These are phyloP conservation scores for Arthrobotrys megalospora DNA, from an alignment of 2,329 filamentous ascomycete genomes.

Conservation along the genomic window DNA sequence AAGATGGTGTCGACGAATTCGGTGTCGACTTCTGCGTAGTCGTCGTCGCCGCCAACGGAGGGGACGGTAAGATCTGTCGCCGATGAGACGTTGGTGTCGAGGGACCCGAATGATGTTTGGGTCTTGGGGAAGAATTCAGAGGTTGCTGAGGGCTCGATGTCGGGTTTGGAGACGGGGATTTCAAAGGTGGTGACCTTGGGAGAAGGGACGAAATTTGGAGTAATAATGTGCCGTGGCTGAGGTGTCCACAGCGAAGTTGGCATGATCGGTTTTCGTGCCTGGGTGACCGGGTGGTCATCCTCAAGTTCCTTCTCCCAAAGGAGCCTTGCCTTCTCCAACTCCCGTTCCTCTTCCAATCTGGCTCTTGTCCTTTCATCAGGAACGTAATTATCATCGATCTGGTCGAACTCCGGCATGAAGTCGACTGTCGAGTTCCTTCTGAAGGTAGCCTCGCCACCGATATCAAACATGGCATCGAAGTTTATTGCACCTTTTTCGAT, in stretches of 20 bases:
- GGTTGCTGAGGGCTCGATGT: conserved; percentile 31
- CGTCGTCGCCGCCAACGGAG: conserved; percentile 52
- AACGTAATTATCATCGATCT: conserved; percentile 57
- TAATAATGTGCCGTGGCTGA: conserved; percentile 54
- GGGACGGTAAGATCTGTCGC: conserved; percentile 53
- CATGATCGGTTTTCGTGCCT: conserved; percentile 45
- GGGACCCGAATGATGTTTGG: conserved; percentile 49
- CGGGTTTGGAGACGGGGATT: conserved; percentile 39
- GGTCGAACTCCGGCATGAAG: conserved; percentile 54
- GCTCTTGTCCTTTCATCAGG: conserved; percentile 54
- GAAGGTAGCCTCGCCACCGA: conserved; percentile 42
- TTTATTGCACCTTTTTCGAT: conserved; percentile 53
- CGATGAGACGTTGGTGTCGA: conserved; percentile 42
- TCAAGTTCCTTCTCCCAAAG: conserved; percentile 55
- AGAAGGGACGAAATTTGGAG: conserved; percentile 50
- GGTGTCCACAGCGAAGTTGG: conserved; percentile 57
- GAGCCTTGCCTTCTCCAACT: conserved; percentile 51
- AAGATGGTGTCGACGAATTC: conserved; percentile 58
- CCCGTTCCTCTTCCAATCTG: conserved; percentile 56
- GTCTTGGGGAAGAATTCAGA: conserved; percentile 46
- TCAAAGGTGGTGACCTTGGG: conserved; percentile 36
- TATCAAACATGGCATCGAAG: conserved; percentile 58
- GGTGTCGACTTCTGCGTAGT: conserved; percentile 53
- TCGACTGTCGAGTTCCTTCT: conserved; percentile 54
- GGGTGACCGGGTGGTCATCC: conserved; percentile 50